Evolutionary conservation across 73 alveolate species (phyloP), one percentile per base, ranked within the genome.

Genomic region (Stentor roeselii): DNA sequence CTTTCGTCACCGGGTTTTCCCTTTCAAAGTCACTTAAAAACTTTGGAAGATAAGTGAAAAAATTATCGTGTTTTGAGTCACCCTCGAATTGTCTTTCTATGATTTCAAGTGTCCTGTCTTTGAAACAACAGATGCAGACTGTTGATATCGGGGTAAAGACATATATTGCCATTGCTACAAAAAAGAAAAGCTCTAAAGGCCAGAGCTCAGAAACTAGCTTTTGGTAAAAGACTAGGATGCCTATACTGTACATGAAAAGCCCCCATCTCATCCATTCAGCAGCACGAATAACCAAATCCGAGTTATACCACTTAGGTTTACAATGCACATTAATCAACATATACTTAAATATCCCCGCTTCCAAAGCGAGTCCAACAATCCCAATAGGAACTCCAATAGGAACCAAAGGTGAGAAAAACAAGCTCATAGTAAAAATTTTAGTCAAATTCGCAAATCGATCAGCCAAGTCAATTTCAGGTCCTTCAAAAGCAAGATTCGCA

Each of bases 1-100:
- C 59, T 42, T 42, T 42, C 1, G 96, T 89, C 11, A 91, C 87
- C 38, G 96, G 96, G 75, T 91, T 91, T n/a, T 82, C 88, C 58
- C 91, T 89, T 39, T 77, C 91, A 76, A 88, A 91, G 74, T 91
- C 96, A 3, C 86, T 36, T 11, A 80, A 42, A 82, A 91, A 91
- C 1, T 39, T 50, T 30, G 36, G 3, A 41, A 30, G 37, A n/a
- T 32, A 36, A 14, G 88, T 84, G 30, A 76, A 75, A 61, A 85
- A 91, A 3, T 85, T 83, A n/a, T 75, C 59, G 21, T 21, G 38
- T n/a, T 67, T 82, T 35, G n/a, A 40, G 27, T 11, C 50, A 59
- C 76, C 40, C 2, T 27, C n/a, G 21, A 35, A 30, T 21, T 15
- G 2, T 15, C 34, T 50, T 50, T 50, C 21, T 11, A 50, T 21